Evolutionary conservation across 192 early-diverging fungal genomes (phyloP), one percentile per base, ranked within the genome.

Genomic region (Coemansia sp.): DNA sequence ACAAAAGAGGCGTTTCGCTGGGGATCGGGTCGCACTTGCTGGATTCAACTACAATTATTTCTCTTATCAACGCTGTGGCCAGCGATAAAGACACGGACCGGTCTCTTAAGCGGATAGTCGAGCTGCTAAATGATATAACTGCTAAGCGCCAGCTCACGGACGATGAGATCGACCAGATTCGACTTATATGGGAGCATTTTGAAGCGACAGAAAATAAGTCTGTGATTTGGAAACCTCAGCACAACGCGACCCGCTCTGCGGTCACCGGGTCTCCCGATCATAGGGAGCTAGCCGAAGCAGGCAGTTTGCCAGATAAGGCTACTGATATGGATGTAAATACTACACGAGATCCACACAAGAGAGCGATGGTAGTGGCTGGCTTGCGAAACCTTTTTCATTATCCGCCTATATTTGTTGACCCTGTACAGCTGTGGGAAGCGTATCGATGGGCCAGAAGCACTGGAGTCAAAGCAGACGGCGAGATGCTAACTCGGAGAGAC

Each of bases 31-130:
- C 28, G 16, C 54, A 50, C 15, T 9, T 35, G 1, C 39, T 78
- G n/a, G 41, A 63, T 9, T 38, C 56, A 5, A 28, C 20, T 0
- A 71, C 63, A 3, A 8, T 61, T 8, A 30, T 63, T 48, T 53
- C 21, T 10, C 35, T 78, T 49, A 21, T 78, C 23, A 57, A 71
- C 56, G 33, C 64, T n/a, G 16, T 71, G 13, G 59, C 61, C 5
- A 41, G 45, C 23, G 74, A 78, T 50, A 19, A 19, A 0, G 64
- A 78, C 49, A 49, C 33, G 23, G 13, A 31, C 6, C 57, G 42
- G 35, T 60, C 63, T 16, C 41, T 78, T 35, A 19, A 14, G 16
- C 74, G 74, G 3, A 60, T 78, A 48, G 18, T 56, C 6, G 12
- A 39, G 0, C 20, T 61, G 3, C 39, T 68, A 6, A 49, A 44